Conservation (phyloP, 2,329 filamentous ascomycete genomes). For the Pseudogymnoascus sp. region DNA sequence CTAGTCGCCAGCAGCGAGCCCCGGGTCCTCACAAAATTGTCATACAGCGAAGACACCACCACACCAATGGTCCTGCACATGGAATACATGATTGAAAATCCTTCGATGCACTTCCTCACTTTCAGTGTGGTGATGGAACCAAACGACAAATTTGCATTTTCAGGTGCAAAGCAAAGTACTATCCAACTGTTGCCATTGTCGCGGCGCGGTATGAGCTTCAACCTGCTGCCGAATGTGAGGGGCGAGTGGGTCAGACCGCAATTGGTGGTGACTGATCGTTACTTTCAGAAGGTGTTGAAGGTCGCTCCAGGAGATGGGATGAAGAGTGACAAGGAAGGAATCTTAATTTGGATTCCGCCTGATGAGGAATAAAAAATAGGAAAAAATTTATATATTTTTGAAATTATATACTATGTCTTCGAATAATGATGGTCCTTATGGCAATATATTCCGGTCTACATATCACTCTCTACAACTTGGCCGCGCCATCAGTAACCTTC, state of each 20-base stretch:
- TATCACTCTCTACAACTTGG: background rate
- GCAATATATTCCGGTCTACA: background rate
- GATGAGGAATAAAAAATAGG: constrained; percentile 19
- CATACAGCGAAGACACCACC: constrained; percentile 33
- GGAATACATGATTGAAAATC: constrained; percentile 78
- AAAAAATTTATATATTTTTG: constrained; percentile 10
- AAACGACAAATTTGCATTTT: constrained; percentile 87
- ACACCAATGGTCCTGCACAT: constrained; percentile 35
- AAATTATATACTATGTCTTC: background rate
- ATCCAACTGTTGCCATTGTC: constrained; percentile 79
- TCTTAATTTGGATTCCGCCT: constrained; percentile 55
- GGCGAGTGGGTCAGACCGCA: constrained; percentile 66
- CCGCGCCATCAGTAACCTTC: constrained; percentile 12
- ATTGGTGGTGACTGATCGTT: constrained; percentile 75
- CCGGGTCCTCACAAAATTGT: constrained; percentile 58
- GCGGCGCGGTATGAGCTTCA: constrained; percentile 64
- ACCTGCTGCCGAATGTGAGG: constrained; percentile 59
- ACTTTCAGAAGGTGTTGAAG: constrained; percentile 84
- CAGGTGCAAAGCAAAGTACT: constrained; percentile 73
- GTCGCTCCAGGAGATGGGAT: constrained; percentile 73
- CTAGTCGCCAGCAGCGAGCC: constrained; percentile 78
- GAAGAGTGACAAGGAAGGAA: constrained; percentile 55
- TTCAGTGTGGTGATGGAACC: constrained; percentile 91
- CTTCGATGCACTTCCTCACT: constrained; percentile 87
- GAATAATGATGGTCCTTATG: constrained; percentile 11